phyloP scores from a whole-genome alignment of 1,284 basidiomycete genomes.

The Thelephora terrestris region DNA sequence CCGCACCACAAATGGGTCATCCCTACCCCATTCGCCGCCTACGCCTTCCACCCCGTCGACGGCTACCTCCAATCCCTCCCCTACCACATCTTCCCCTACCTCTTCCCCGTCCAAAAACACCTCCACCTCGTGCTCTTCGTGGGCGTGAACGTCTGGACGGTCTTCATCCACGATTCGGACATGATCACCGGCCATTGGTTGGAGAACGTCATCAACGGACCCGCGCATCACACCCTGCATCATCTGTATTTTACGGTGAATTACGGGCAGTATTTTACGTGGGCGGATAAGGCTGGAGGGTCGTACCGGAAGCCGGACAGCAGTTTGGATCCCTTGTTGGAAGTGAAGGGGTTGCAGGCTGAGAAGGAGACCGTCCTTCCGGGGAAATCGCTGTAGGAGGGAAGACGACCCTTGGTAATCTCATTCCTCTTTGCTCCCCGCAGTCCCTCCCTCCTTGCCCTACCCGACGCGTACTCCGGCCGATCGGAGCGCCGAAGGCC shows the following conservation, averaged over 20 bases:
- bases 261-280: constrained; percentile 97
- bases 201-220: constrained; percentile 92
- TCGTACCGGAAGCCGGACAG: constrained; percentile 85
- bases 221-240: constrained; percentile 95
- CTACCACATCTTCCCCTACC: constrained; percentile 88
- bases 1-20: constrained; percentile 99
- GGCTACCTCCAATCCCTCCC: constrained; percentile 92
- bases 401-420: too few species aligned
- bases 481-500: too few species aligned
- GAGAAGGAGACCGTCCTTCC: constrained; percentile 12
- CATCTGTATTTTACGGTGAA: constrained; percentile 95
- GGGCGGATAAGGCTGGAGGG: constrained; percentile 77
- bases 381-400: constrained; percentile 8
- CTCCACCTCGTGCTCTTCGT: constrained; percentile 80
- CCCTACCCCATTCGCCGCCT: constrained; percentile 92
- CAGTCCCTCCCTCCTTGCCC: too few species aligned
- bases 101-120: constrained; percentile 86
- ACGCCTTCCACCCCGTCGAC: constrained; percentile 96
- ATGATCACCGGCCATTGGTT: constrained; percentile 93
- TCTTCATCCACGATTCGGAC: constrained; percentile 98
- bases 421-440: too few species aligned
- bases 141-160: constrained; percentile 86
- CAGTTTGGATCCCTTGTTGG: constrained; percentile 78
- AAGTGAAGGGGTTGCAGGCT: constrained; percentile 31
- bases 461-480: too few species aligned